Evolutionary conservation across 306 rosid genomes (phyloP).

Genomic region (Medicago arabica): DNA sequence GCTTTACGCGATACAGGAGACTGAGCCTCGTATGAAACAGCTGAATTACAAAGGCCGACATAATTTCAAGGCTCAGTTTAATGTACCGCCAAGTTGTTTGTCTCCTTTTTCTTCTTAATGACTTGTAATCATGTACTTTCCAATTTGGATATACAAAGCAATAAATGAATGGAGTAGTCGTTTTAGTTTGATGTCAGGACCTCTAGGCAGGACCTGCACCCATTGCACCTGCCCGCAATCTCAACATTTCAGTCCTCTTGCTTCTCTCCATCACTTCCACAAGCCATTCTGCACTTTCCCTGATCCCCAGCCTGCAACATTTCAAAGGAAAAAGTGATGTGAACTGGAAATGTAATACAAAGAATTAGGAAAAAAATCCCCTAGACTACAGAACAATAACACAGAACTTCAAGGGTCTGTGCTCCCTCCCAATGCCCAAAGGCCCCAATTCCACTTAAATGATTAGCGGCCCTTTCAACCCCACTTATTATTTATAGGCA

Average conservation of each 20-base stretch:
- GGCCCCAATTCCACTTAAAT: background rate
- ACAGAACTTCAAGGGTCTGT: background rate
- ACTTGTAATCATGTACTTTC: slow-evolving; percentile 41
- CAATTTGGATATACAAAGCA: slow-evolving; percentile 51
- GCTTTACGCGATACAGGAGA: slow-evolving; percentile 19
- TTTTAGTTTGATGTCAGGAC: slow-evolving; percentile 28
- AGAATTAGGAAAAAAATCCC: background rate
- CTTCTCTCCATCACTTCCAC: slow-evolving; percentile 97
- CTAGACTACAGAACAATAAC: background rate
- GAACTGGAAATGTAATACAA: background rate
- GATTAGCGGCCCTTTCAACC: background rate
- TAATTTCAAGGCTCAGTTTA: slow-evolving; percentile 37
- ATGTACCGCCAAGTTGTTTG: slow-evolving; percentile 35
- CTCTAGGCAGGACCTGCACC: slow-evolving; percentile 64
- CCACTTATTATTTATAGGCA: background rate
- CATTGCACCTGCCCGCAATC: slow-evolving; percentile 74
- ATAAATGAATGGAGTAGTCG: slow-evolving; percentile 41
- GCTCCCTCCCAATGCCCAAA: background rate
- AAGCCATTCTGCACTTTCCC: slow-evolving; percentile 90
- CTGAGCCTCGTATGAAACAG: slow-evolving; percentile 40
- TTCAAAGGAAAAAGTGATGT: slow-evolving; percentile 16
- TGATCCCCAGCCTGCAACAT: slow-evolving; percentile 81
- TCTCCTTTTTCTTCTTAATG: slow-evolving; percentile 24
- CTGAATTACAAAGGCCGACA: slow-evolving; percentile 33
- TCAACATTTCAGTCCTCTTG: slow-evolving; percentile 92